Conservation (phyloP, 2,329 filamentous ascomycete genomes). For the Alternaria gansuensis region DNA sequence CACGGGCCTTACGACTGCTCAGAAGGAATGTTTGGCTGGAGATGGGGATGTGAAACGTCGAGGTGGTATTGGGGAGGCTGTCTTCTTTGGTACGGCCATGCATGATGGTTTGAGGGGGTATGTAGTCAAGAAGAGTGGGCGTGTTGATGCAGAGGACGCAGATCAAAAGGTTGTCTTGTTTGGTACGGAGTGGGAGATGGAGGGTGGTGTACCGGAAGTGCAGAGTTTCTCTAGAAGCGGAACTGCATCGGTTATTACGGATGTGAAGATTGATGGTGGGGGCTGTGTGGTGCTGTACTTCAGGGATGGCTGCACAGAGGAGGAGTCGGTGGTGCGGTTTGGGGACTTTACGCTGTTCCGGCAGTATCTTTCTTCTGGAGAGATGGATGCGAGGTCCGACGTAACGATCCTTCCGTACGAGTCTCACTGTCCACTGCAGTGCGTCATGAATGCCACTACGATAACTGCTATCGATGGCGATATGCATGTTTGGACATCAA, state of each 20-base stretch:
- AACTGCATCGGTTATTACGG: slow-evolving; percentile 2
- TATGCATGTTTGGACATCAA: slow-evolving; percentile 35
- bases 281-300: slow-evolving; percentile 11
- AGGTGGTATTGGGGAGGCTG: not conserved
- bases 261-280: slow-evolving; percentile 23
- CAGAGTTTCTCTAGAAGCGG: slow-evolving; percentile 2
- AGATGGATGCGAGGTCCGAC: not conserved
- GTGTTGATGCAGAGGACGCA: not conserved
- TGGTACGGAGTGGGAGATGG: slow-evolving; percentile 19
- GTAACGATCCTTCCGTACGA: slow-evolving; percentile 11
- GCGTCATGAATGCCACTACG: slow-evolving; percentile 35
- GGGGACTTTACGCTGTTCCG: slow-evolving; percentile 9
- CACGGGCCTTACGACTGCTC: slow-evolving; percentile 24
- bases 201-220: slow-evolving; percentile 8
- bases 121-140: not conserved
- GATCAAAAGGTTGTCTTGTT: slow-evolving; percentile 24
- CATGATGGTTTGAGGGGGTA: slow-evolving; percentile 35
- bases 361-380: not conserved
- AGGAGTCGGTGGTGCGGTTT: slow-evolving; percentile 8
- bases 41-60: slow-evolving; percentile 1
- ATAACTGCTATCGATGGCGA: slow-evolving; percentile 28
- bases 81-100: slow-evolving; percentile 36
- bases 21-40: slow-evolving; percentile 17
- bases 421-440: not conserved
- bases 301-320: not conserved